phyloP scores from a whole-genome alignment of 1,284 basidiomycete genomes.

The Cronartium quercuum region DNA sequence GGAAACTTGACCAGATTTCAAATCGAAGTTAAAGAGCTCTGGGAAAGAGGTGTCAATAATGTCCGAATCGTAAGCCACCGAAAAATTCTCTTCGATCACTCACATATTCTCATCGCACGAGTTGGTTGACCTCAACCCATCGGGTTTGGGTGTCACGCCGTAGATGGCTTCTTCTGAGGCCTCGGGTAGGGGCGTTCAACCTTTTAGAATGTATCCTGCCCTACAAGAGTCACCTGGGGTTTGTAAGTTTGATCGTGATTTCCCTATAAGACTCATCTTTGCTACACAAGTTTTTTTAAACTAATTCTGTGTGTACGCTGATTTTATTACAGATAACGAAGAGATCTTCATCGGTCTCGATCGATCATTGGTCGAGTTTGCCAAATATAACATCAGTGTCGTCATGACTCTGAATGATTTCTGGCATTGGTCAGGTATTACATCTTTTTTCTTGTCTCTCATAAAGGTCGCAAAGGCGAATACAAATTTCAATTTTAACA shows the following conservation, averaged over 20 bases:
- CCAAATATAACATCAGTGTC: conserved; percentile 42
- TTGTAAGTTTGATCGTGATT: conserved; percentile 9
- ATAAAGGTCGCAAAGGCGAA: not conserved
- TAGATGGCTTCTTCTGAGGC: conserved; percentile 36
- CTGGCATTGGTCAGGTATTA: conserved; percentile 27
- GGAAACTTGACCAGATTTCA: conserved; percentile 41
- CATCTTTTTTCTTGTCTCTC: not conserved
- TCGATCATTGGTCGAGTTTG: conserved; percentile 42
- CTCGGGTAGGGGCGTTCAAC: conserved; percentile 7
- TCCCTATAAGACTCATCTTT: not conserved
- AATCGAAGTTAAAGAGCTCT: conserved; percentile 43
- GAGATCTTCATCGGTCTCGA: conserved; percentile 43
- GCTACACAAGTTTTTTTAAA: not conserved
- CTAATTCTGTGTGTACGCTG: not conserved
- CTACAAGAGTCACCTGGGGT: conserved; percentile 34
- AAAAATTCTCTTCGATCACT: too few relatives aligned
- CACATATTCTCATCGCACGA: conserved; percentile 17
- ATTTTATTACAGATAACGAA: conserved; percentile 41
- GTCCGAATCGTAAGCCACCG: conserved; percentile 43
- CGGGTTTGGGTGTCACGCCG: too few relatives aligned
- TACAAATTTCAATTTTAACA: too few relatives aligned
- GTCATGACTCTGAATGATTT: conserved; percentile 43
- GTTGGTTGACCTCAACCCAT: not conserved
- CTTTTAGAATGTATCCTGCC: conserved; percentile 36
- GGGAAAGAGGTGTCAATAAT: conserved; percentile 42